Evolutionary conservation across 164 flowering plant species (phyloP), one percentile per base, ranked within the genome.

Genomic region (Protea cynaroides): DNA sequence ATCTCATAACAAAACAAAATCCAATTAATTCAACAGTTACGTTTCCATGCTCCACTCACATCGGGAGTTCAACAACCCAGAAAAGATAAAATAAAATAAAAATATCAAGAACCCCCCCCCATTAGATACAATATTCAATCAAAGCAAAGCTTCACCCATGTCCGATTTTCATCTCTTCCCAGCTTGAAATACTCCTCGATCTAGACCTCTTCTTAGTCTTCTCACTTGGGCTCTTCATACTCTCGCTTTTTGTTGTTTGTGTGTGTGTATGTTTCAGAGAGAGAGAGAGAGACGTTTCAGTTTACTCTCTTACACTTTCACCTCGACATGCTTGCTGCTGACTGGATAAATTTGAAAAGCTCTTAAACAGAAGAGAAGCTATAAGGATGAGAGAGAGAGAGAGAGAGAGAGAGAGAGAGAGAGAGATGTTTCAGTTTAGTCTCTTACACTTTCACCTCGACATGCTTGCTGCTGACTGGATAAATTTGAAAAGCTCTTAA

Each of bases 21-120:
- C 13, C 36, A 59, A 38, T 34, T 8, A 37, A 59, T 34, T 59
- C 61, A 59, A 38, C 61, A 59, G 61, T 37, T 37, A 37, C 47
- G 61, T 59, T 59, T 59, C 61, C 49, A n/a, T 21, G 15, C 1
- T 38, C 61, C 18, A 38, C 46, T 34, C 12, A 18, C 22, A 38
- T 38, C 19, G 44, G 46, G 1, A 36, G 47, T 37, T 59, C 18
- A 37, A 59, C 22, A 58, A 0, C 22, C 36, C 1, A 5, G 10
- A 36, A 58, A 36, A 38, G 37, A 6, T 4, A 59, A 11, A 11
- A 19, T 21, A 19, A 8, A n/a, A 8, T 36, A 21, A 59, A 59
- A 7, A 8, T 17, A 59, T 7, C 19, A 29, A 36, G 17, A 56
- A 58, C n/a, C 24, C 61, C n/a, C n/a, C n/a, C 36, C 13, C 46